phyloP scores from a whole-genome alignment of 176 grass and related monocot species.

The Raddia distichophylla region DNA sequence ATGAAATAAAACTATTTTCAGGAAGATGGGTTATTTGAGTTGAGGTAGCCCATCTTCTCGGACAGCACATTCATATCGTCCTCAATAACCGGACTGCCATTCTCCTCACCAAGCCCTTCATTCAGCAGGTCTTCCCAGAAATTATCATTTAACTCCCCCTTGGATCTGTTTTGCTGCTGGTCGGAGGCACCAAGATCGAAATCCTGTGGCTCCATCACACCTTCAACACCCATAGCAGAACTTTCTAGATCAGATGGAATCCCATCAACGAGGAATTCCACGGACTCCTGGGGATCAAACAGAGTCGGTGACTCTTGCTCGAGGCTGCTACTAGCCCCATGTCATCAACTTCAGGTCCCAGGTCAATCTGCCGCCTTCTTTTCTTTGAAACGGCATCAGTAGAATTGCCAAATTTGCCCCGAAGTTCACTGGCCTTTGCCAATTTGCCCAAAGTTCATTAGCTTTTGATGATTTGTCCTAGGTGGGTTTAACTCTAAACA shows the following conservation, averaged over 20 bases:
- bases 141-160: slow-evolving; percentile 59
- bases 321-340: slow-evolving; percentile 41
- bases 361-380: slow-evolving; percentile 71
- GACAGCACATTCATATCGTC: slow-evolving; percentile 60
- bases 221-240: slow-evolving; percentile 9
- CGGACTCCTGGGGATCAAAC: slow-evolving; percentile 38
- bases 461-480: too few relatives aligned
- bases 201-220: slow-evolving; percentile 6
- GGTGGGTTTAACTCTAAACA: too few relatives aligned
- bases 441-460: too few relatives aligned
- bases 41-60: slow-evolving; percentile 66
- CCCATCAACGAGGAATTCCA: slow-evolving; percentile 42
- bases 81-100: slow-evolving; percentile 33
- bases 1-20: slow-evolving; percentile 16
- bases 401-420: too few relatives aligned
- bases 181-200: slow-evolving; percentile 25
- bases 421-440: too few relatives aligned
- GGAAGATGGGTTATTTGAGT: slow-evolving; percentile 37
- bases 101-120: slow-evolving; percentile 47
- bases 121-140: slow-evolving; percentile 86
- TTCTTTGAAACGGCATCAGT: slow-evolving; percentile 90
- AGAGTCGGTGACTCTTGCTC: slow-evolving; percentile 43
- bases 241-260: slow-evolving; percentile 27
- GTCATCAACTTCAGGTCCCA: slow-evolving; percentile 50
- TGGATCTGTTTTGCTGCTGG: slow-evolving; percentile 27